phyloP scores from a whole-genome alignment of 495 filamentous ascomycete genomes.

The Rhizodiscina lignyota region DNA sequence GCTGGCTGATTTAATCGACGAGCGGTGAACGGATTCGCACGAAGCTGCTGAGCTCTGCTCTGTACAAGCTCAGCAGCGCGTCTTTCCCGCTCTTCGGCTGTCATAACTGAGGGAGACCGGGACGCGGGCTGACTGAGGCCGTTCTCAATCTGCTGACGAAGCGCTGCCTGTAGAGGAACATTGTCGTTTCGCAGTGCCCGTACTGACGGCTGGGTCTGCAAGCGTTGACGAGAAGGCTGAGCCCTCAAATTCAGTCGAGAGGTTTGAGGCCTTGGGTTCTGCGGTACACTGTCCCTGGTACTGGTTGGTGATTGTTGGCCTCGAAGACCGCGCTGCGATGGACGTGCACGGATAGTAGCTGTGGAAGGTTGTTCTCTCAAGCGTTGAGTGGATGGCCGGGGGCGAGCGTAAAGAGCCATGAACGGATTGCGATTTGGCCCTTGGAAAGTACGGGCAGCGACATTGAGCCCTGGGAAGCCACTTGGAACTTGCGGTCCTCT shows the following conservation, averaged over 20 bases:
- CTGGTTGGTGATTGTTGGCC: constrained; percentile 7
- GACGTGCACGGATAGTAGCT: constrained; percentile 12
- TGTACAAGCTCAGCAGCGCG: background rate
- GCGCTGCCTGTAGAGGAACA: too few relatives aligned
- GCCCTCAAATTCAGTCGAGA: constrained; percentile 11
- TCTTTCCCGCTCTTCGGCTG: background rate
- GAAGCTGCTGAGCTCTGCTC: too few relatives aligned
- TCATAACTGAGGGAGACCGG: background rate
- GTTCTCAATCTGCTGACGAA: too few relatives aligned
- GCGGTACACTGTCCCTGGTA: constrained; percentile 7
- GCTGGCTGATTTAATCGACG: background rate
- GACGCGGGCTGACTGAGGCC: constrained; percentile 2
- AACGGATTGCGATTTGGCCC: constrained; percentile 11
- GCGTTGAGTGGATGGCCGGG: constrained; percentile 10
- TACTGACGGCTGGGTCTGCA: constrained; percentile 11
- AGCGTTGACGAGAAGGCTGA: constrained; percentile 12
- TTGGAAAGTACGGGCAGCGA: constrained; percentile 9
- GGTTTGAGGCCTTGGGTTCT: constrained; percentile 5
- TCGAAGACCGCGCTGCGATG: constrained; percentile 6
- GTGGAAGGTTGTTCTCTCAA: constrained; percentile 17
- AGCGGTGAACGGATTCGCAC: background rate
- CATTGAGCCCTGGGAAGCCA: constrained; percentile 8
- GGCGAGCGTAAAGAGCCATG: constrained; percentile 9
- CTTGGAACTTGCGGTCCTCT: constrained; percentile 8
- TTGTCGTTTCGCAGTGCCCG: constrained; percentile 11